Evolutionary conservation across 768 basidiomycete genomes (phyloP).

Genomic region (Boletus sensibilis): DNA sequence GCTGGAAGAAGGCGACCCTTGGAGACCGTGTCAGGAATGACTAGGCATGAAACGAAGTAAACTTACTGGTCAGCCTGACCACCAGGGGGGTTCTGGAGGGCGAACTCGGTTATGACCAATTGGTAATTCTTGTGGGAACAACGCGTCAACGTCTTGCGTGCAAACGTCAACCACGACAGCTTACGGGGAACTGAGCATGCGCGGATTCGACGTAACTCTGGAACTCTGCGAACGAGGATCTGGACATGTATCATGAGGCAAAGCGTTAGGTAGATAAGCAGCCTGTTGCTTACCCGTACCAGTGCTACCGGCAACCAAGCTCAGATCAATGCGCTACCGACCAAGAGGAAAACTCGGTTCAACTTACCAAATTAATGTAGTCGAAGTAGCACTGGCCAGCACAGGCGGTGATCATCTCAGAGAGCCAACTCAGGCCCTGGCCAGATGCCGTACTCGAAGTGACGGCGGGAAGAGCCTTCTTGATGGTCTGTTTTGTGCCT

Average conservation of each 20-base stretch:
- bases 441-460: slow-evolving; percentile 34
- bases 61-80: slow-evolving; percentile 33
- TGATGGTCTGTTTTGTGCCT: slow-evolving; percentile 27
- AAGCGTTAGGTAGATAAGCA: background rate
- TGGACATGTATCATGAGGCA: slow-evolving; percentile 12
- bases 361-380: slow-evolving; percentile 35
- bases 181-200: slow-evolving; percentile 30
- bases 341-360: background rate
- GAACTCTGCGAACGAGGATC: slow-evolving; percentile 30
- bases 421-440: slow-evolving; percentile 36
- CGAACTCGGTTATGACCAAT: slow-evolving; percentile 35
- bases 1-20: slow-evolving; percentile 34
- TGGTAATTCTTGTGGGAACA: slow-evolving; percentile 13
- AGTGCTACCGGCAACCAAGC: slow-evolving; percentile 17
- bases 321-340: background rate
- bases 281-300: slow-evolving; percentile 27
- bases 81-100: slow-evolving; percentile 32
- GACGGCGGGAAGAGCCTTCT: slow-evolving; percentile 40
- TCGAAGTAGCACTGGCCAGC: slow-evolving; percentile 36
- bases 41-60: background rate
- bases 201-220: slow-evolving; percentile 27
- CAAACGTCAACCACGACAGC: background rate
- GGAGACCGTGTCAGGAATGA: background rate
- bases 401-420: slow-evolving; percentile 36
- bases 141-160: slow-evolving; percentile 2